These are phyloP conservation scores for Naganishia liquefaciens DNA, from an alignment of 1,284 basidiomycete species.

Conservation along the genomic window DNA sequence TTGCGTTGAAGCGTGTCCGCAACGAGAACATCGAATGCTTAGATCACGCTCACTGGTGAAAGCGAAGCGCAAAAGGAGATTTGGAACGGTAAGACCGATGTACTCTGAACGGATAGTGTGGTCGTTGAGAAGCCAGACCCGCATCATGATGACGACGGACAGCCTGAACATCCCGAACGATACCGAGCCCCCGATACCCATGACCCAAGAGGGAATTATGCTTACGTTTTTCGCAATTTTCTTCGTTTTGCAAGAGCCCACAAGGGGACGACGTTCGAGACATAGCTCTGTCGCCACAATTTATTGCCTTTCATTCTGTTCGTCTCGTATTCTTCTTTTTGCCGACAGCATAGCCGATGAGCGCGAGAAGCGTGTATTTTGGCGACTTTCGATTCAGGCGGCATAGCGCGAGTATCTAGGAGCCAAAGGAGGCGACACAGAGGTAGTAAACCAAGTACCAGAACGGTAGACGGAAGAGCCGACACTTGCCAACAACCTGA, in stretches of 20 bases:
- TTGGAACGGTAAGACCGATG: conserved; percentile 26
- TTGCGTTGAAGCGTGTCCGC: conserved; percentile 23
- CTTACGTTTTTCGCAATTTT: conserved; percentile 13
- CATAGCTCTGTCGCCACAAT: conserved; percentile 13
- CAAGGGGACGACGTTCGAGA: conserved; percentile 3
- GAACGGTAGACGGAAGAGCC: conserved; percentile 19
- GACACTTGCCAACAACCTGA: conserved; percentile 30
- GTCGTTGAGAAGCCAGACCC: not conserved
- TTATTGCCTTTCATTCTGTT: conserved; percentile 1
- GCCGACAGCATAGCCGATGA: conserved; percentile 27
- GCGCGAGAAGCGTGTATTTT: not conserved
- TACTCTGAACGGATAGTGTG: conserved; percentile 1
- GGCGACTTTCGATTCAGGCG: conserved; percentile 19
- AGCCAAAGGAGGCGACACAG: conserved; percentile 24
- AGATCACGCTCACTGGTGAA: conserved; percentile 19
- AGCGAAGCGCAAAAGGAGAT: conserved; percentile 24
- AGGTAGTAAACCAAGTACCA: conserved; percentile 30
- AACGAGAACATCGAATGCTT: not conserved
- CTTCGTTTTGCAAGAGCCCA: conserved; percentile 15
- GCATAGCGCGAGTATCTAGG: conserved; percentile 29
- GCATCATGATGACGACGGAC: conserved; percentile 24
- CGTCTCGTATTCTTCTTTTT: conserved; percentile 5
- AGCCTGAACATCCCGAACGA: not conserved
- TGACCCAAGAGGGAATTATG: conserved; percentile 15
- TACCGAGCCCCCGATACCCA: conserved; percentile 19